phyloP scores from a whole-genome alignment of 768 basidiomycete genomes.

The Rhizopogon vulgaris region DNA sequence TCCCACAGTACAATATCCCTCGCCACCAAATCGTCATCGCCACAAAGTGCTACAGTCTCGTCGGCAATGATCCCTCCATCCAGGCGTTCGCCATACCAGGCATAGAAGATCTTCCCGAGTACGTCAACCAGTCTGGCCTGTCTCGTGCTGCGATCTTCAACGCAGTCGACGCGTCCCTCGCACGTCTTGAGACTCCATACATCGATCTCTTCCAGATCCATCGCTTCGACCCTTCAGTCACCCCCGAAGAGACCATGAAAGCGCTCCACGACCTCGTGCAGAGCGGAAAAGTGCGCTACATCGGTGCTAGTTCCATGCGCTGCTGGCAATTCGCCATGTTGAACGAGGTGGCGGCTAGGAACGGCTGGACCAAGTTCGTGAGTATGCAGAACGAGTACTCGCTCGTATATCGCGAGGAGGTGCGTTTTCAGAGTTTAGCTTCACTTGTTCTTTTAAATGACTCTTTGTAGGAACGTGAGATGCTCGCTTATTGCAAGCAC shows the following conservation, averaged over 20 bases:
- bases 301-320: constrained; percentile 43
- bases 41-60: constrained; percentile 22
- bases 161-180: constrained; percentile 30
- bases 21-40: constrained; percentile 27
- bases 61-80: constrained; percentile 5
- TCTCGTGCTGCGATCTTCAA: constrained; percentile 33
- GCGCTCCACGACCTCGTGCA: constrained; percentile 45
- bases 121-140: constrained; percentile 28
- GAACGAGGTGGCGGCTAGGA: constrained; percentile 36
- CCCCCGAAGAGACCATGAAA: constrained; percentile 42
- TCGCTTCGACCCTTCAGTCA: constrained; percentile 29
- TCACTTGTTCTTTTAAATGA: not conserved
- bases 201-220: constrained; percentile 42
- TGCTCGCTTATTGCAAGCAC: constrained; percentile 38
- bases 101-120: constrained; percentile 7
- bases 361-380: constrained; percentile 48
- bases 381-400: constrained; percentile 53
- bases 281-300: constrained; percentile 43
- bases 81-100: not conserved
- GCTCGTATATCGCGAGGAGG: constrained; percentile 50
- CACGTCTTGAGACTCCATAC: constrained; percentile 30
- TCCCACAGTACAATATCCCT: constrained; percentile 25
- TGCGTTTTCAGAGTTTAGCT: constrained; percentile 1
- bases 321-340: constrained; percentile 40
- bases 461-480: constrained; percentile 35